phyloP scores from a whole-genome alignment of 768 basidiomycete species.

The Calocera viscosa region DNA sequence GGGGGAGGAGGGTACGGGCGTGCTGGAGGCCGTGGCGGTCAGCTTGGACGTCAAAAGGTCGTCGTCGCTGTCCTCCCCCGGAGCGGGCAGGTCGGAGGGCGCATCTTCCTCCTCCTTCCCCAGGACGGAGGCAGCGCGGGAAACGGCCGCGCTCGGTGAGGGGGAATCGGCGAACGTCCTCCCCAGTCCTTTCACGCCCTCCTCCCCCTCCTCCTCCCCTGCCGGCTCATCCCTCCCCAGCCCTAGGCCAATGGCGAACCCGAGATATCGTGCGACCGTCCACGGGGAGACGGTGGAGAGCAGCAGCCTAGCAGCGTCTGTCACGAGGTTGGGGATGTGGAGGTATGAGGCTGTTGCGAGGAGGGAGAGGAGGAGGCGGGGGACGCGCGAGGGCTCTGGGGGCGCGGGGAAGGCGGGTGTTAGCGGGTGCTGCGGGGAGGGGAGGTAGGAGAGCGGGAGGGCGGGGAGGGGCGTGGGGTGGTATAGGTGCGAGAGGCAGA shows the following conservation, averaged over 20 bases:
- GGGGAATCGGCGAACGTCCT: background rate
- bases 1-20: background rate
- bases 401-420: conserved; percentile 46
- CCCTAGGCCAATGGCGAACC: conserved; percentile 65
- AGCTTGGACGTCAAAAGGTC: background rate
- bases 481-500: conserved; percentile 78
- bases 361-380: conserved; percentile 63
- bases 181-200: conserved; percentile 15
- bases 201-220: conserved; percentile 35
- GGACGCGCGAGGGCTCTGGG: conserved; percentile 16
- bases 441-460: conserved; percentile 50
- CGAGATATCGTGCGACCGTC: conserved; percentile 63
- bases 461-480: conserved; percentile 69
- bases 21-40: background rate
- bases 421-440: conserved; percentile 55
- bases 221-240: conserved; percentile 33
- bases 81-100: background rate
- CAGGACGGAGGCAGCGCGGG: background rate
- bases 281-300: conserved; percentile 64
- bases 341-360: conserved; percentile 81
- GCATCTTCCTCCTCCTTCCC: background rate
- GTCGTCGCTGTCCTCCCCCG: too few relatives aligned
- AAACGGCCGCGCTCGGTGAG: background rate
- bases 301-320: conserved; percentile 59
- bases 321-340: conserved; percentile 61